These are phyloP conservation scores for Silybum marianum DNA, from an alignment of 129 eudicot genomes.

Conservation along the genomic window DNA sequence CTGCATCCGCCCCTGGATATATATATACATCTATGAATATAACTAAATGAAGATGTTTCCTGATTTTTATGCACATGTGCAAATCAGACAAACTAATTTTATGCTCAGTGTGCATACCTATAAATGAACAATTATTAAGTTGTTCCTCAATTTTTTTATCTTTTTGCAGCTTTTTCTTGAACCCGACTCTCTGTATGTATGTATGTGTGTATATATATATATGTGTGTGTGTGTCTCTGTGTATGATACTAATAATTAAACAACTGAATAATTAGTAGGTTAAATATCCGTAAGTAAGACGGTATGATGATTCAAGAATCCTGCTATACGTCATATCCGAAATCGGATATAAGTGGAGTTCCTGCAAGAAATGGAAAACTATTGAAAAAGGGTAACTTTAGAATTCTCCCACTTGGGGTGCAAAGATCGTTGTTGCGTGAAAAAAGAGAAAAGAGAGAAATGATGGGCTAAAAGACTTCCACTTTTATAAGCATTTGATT, in stretches of 20 bases:
- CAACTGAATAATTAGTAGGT: neutral
- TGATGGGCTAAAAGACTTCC: constrained; percentile 10
- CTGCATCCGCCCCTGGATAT: no score
- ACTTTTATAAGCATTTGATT: constrained; percentile 9
- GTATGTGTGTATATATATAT: no score
- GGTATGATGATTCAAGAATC: neutral
- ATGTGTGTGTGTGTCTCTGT: no score
- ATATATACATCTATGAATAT: no score
- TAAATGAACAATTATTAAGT: neutral
- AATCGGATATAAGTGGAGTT: neutral
- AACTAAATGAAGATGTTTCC: no score
- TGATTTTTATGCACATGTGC: no score
- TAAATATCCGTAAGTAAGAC: neutral
- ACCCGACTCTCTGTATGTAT: no score
- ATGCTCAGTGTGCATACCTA: no score
- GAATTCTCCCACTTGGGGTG: constrained; percentile 39
- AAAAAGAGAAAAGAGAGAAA: constrained; percentile 2
- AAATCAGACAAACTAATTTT: no score
- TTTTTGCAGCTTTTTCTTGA: no score
- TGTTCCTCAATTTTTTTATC: no score
- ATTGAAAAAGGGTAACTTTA: constrained; percentile 14
- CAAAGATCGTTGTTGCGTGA: constrained; percentile 37
- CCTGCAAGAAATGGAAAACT: constrained; percentile 1
- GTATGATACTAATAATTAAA: no score
- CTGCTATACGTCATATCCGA: constrained; percentile 13